These are phyloP conservation scores for Euphrasia arctica DNA, from an alignment of 305 asterid species.

Conservation along the genomic window DNA sequence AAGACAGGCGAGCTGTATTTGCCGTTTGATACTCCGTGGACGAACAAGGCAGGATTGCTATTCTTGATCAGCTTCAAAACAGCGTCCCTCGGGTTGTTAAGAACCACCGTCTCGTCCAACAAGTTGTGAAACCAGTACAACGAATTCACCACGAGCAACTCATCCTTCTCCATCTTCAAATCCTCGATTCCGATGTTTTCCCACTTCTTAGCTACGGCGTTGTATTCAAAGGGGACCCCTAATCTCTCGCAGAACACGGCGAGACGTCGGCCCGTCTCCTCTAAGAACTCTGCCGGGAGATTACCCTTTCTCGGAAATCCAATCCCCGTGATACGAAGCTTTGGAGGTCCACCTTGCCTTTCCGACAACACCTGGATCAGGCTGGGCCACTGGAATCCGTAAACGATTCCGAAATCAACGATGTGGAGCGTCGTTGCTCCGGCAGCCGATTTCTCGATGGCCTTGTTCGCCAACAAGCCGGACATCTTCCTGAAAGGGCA, in stretches of 20 bases:
- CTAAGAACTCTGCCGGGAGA: no score
- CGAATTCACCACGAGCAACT: constrained; percentile 42
- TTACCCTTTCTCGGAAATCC: no score
- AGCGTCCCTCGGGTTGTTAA: no score
- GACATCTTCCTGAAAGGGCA: constrained; percentile 49
- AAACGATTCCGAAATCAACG: constrained; percentile 10
- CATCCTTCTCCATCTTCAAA: constrained; percentile 28
- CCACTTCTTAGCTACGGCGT: no score
- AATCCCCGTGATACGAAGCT: constrained; percentile 42
- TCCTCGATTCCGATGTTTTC: background rate
- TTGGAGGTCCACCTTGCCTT: constrained; percentile 44
- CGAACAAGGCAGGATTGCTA: constrained; percentile 34
- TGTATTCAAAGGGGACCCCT: no score
- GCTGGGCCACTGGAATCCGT: constrained; percentile 59
- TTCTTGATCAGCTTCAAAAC: no score
- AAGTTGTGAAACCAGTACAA: constrained; percentile 41
- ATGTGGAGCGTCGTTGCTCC: no score
- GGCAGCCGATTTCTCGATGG: constrained; percentile 21
- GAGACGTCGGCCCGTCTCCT: no score
- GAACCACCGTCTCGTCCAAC: background rate
- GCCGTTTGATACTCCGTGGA: constrained; percentile 41
- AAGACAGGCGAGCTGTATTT: constrained; percentile 48
- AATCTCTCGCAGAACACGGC: no score
- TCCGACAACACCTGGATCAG: constrained; percentile 40
- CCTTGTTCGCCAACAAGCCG: constrained; percentile 35